Evolutionary conservation across 306 rosid genomes (phyloP), one percentile per base, ranked within the genome.

Genomic region (Pyrus bretschneideri): DNA sequence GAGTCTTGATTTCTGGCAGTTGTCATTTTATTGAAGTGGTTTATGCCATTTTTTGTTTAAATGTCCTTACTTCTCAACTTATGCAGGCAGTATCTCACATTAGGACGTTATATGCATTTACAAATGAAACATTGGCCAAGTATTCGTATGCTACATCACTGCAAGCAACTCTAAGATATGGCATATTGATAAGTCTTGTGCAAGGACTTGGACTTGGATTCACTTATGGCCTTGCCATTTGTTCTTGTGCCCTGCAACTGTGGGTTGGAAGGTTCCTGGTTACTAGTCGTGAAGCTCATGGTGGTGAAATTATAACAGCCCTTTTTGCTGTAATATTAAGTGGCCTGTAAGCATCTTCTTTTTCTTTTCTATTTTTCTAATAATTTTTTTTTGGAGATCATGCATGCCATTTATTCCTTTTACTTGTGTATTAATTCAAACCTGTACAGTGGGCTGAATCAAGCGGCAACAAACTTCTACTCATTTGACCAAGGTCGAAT

Each of bases 121-220:
- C 99, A 44, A 96, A 96, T 82, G 98, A 96, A 87, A 92, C 99
- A 40, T 85, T 96, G 83, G 97, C 99, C 72, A 96, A 96, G 82
- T 96, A 96, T 87, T 96, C 99, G 31, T 96, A 96, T 81, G 99
- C 99, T 63, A 91, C 99, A 15, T 96, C 99, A 21, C 90, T 96
- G 54, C 99, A 92, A 91, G 99, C 99, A 81, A 96, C 99, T 81
- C 88, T 96, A 65, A 87, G 98, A 86, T 96, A 96, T 88, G 99
- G 99, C 62, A 96, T 96, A 86, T 85, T 96, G 81, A 96, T 96
- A 75, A 96, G 99, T 84, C 96, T 96, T 70, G 99, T 92, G 79
- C 99, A 96, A 91, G 99, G 98, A 75, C 99, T 96, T 83, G 99
- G 99, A 45, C 98, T 96, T 82, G 99, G 99, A 81, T 96, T 96